These are phyloP conservation scores for Infundibulicybe gibba DNA, from an alignment of 768 basidiomycete genomes.

Conservation along the genomic window DNA sequence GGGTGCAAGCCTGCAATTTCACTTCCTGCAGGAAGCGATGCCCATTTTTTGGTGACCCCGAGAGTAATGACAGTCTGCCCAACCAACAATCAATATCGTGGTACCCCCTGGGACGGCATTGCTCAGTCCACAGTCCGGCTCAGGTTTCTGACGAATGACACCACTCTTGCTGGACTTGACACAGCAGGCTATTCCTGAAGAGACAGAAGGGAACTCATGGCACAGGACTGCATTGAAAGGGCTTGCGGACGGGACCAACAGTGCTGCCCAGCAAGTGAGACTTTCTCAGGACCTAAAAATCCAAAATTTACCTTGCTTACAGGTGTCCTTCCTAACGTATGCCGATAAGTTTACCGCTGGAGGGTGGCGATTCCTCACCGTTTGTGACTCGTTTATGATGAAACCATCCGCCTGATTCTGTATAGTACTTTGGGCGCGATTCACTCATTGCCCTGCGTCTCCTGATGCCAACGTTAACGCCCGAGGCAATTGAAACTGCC, in stretches of 20 bases:
- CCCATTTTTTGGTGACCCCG: conserved; percentile 27
- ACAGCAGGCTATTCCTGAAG: conserved; percentile 27
- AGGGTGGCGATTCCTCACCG: conserved; percentile 42
- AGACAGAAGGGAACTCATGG: conserved; percentile 18
- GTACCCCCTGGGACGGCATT: conserved; percentile 15
- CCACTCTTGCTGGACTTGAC: conserved; percentile 28
- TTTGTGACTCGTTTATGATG: conserved; percentile 3
- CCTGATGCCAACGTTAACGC: conserved; percentile 34
- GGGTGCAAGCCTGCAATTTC: conserved; percentile 26
- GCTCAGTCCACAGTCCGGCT: conserved; percentile 19
- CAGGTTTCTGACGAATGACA: conserved; percentile 34
- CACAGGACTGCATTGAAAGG: conserved; percentile 19
- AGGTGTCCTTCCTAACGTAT: conserved; percentile 38
- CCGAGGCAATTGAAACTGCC: conserved; percentile 36
- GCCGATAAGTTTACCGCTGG: conserved; percentile 36
- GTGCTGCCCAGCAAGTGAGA: conserved; percentile 16
- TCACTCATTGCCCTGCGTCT: conserved; percentile 38
- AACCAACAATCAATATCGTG: conserved; percentile 30
- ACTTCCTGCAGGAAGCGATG: conserved; percentile 18
- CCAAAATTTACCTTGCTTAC: background rate
- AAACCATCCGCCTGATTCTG: background rate
- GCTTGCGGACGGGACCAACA: conserved; percentile 19
- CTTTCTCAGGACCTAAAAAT: background rate
- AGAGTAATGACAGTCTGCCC: conserved; percentile 25
- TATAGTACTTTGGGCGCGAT: conserved; percentile 32